Evolutionary conservation across 139 green algal genomes (phyloP), one percentile per base, ranked within the genome.

Genomic region (Chlamydomonas schloesseri): DNA sequence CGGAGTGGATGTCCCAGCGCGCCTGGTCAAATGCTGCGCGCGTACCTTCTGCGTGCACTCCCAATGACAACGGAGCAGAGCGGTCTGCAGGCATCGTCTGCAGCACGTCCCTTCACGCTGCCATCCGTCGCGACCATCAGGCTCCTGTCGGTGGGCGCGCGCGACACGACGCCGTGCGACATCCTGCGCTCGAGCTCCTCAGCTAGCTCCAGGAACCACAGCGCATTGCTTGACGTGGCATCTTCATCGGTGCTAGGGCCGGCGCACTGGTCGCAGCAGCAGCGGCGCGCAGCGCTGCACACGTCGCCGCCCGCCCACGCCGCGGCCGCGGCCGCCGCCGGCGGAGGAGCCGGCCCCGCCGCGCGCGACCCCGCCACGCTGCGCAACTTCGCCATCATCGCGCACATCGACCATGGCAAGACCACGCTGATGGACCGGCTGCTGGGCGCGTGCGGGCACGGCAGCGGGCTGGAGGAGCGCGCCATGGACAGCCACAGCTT

Each of bases 401-500:
- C 80, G 2, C 80, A 86, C 47, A 86, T 86, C 68, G 80, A 86
- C 68, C 80, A 86, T 53, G 80, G 80, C 68, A 86, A 91, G 83
- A 89, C 88, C n/a, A 91, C 88, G 4, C 79, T 91, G 20, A 86
- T 86, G 72, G 84, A 91, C 46, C 83, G 77, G 23, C 78, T 91
- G 70, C 88, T 91, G 37, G 64, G 47, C 0, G 76, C 84, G 20
- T 79, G 60, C 55, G 82, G 82, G 33, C 62, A 80, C 47, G 70
- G 57, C 67, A 50, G n/a, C 36, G 42, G n/a, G n/a, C 4, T 5
- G 24, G 85, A 89, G 42, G 85, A 89, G 58, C 68, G 85, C 9
- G 85, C 65, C 68, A 89, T 89, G 85, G 96, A 98, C 92, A 93
- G 78, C 88, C 96, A 94, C 60, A 82, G 85, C n/a, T 91, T 98